Percentiles rank a stretch among this genome's conserved stretches.
Evolutionary conservation across 345 rosid species (phyloP).

Genomic region (Hypericum androsaemum): DNA sequence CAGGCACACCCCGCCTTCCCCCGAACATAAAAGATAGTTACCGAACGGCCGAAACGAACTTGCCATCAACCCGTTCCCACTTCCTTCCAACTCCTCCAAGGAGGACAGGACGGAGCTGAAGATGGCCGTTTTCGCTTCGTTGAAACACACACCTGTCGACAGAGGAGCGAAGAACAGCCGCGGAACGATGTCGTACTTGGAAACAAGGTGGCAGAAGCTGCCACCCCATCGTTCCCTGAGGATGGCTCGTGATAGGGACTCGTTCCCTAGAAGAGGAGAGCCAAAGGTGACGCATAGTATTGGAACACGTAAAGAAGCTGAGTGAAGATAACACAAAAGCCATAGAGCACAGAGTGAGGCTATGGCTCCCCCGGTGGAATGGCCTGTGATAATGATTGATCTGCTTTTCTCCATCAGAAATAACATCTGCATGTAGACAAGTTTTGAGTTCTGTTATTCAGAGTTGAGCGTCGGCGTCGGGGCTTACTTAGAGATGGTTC

Average conservation of each 20-base stretch:
- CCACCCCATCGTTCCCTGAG: constrained; percentile 51
- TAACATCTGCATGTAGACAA: constrained; percentile 26
- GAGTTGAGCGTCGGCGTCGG: too few relatives aligned
- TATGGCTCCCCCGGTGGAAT: constrained; percentile 64
- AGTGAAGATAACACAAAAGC: constrained; percentile 47
- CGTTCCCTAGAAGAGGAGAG: constrained; percentile 69
- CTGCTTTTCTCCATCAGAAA: constrained; percentile 21
- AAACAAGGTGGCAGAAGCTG: constrained; percentile 60
- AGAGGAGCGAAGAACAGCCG: constrained; percentile 37
- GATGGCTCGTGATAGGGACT: constrained; percentile 46
- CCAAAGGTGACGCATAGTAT: constrained; percentile 73
- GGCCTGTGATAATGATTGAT: constrained; percentile 65
- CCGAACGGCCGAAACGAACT: constrained; percentile 59
- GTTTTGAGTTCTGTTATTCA: too few relatives aligned
- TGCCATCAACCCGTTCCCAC: constrained; percentile 4
- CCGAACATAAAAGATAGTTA: constrained; percentile 54
- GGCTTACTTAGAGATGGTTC: too few relatives aligned
- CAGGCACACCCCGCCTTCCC: constrained; percentile 63
- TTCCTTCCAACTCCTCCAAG: constrained; percentile 2
- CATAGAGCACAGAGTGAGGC: constrained; percentile 71
- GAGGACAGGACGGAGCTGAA: constrained; percentile 16
- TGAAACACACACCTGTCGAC: constrained; percentile 2
- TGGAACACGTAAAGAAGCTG: constrained; percentile 13
- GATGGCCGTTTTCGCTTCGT: constrained; percentile 14
- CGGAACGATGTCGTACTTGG: constrained; percentile 44